phyloP scores from a whole-genome alignment of 768 basidiomycete genomes.

The Amanita subjunquillea region DNA sequence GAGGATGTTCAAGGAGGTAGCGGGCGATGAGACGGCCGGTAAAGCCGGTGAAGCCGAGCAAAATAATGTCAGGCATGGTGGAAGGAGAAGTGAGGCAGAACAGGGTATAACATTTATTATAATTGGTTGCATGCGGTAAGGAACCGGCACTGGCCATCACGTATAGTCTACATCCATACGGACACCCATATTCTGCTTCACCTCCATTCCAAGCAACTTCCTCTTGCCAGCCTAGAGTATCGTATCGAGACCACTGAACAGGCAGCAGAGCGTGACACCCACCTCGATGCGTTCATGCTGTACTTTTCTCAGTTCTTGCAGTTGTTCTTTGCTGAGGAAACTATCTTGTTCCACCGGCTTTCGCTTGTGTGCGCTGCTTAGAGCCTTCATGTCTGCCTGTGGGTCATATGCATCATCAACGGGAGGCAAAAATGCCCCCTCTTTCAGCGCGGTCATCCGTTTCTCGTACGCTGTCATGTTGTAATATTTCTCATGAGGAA shows the following conservation, averaged over 20 bases:
- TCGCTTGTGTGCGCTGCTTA: conserved; percentile 63
- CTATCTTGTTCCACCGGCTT: conserved; percentile 56
- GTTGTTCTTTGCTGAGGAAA: conserved; percentile 68
- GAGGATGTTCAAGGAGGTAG: conserved; percentile 58
- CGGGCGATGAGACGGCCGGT: conserved; percentile 59
- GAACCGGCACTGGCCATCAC: not conserved
- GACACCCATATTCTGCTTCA: conserved; percentile 78
- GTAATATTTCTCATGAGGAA: conserved; percentile 94
- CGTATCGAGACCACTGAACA: not conserved
- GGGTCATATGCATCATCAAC: conserved; percentile 70
- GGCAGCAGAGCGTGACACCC: conserved; percentile 9
- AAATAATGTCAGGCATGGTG: conserved; percentile 38
- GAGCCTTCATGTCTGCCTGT: conserved; percentile 74
- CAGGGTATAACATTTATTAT: too few relatives aligned
- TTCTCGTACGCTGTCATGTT: conserved; percentile 78
- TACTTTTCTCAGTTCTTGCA: conserved; percentile 71
- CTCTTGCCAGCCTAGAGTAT: conserved; percentile 57
- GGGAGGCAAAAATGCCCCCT: conserved; percentile 75
- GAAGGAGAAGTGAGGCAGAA: not conserved
- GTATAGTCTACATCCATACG: conserved; percentile 54
- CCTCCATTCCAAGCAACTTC: conserved; percentile 82
- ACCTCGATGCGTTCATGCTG: conserved; percentile 84
- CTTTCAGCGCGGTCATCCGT: conserved; percentile 75
- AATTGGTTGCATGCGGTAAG: not conserved
- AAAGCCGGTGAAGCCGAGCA: conserved; percentile 72